Percentiles rank a stretch among this genome's conserved stretches.
These are phyloP conservation scores for Trametes villosa DNA, from an alignment of 768 basidiomycete genomes.

Conservation along the genomic window DNA sequence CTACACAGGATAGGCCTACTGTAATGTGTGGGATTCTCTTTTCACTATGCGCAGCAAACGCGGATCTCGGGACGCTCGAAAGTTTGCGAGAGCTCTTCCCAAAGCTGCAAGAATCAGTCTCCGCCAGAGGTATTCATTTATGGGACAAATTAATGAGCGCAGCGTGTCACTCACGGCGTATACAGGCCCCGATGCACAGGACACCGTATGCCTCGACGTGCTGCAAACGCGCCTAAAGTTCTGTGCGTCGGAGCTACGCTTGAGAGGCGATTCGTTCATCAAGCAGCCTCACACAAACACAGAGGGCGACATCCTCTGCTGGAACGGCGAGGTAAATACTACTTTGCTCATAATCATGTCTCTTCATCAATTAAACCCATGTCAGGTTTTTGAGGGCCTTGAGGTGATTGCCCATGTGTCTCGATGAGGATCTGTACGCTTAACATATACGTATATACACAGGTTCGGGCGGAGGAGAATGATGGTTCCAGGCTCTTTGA, in stretches of 20 bases:
- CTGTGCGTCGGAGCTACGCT: constrained; percentile 74
- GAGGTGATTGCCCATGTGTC: constrained; percentile 45
- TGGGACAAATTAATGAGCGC: no score
- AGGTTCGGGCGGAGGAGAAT: constrained; percentile 69
- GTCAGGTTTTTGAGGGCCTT: constrained; percentile 78
- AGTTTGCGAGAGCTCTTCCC: constrained; percentile 32
- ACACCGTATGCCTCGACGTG: constrained; percentile 32
- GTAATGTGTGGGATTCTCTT: constrained; percentile 84
- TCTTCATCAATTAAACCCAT: not conserved
- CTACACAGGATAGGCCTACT: no score
- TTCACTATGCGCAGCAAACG: constrained; percentile 36
- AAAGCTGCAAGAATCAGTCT: constrained; percentile 53
- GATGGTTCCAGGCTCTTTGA: constrained; percentile 65
- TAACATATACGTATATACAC: not conserved
- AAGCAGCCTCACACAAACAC: constrained; percentile 66
- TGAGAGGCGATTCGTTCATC: constrained; percentile 62
- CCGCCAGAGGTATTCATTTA: constrained; percentile 70
- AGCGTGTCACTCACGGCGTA: not conserved
- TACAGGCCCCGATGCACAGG: constrained; percentile 71
- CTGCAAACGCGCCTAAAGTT: constrained; percentile 48
- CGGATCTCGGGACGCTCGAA: constrained; percentile 6
- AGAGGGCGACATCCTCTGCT: constrained; percentile 68
- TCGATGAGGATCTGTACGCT: not conserved
- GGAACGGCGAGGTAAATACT: constrained; percentile 78
- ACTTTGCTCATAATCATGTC: not conserved